These are phyloP conservation scores for Aspergillus kassunensis DNA, from an alignment of 495 filamentous ascomycete species.

Conservation along the genomic window DNA sequence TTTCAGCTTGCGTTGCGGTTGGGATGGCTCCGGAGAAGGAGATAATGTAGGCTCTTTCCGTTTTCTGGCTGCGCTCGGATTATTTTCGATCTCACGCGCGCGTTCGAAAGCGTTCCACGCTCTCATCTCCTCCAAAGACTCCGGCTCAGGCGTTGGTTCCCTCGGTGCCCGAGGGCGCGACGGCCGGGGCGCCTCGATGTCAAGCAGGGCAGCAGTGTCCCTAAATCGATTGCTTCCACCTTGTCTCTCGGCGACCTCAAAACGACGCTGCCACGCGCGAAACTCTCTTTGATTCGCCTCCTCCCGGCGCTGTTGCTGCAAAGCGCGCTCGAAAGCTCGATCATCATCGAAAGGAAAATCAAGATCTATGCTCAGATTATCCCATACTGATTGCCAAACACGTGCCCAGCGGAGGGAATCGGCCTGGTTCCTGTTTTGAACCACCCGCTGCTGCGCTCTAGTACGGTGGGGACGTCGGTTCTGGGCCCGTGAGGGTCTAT, in stretches of 20 bases:
- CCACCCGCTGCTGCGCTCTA: slow-evolving; percentile 43
- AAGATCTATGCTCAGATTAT: slow-evolving; percentile 69
- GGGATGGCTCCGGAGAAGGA: slow-evolving; percentile 55
- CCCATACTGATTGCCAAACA: slow-evolving; percentile 65
- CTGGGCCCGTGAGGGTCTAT: slow-evolving; percentile 27
- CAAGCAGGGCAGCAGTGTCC: slow-evolving; percentile 52
- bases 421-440: slow-evolving; percentile 40
- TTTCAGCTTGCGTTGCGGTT: slow-evolving; percentile 76
- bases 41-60: slow-evolving; percentile 76
- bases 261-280: slow-evolving; percentile 70
- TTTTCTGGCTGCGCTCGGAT: slow-evolving; percentile 56
- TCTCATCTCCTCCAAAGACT: slow-evolving; percentile 72
- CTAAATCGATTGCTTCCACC: slow-evolving; percentile 70
- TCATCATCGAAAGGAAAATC: slow-evolving; percentile 88
- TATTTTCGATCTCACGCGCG: slow-evolving; percentile 63
- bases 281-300: slow-evolving; percentile 63
- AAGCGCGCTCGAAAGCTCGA: slow-evolving; percentile 41
- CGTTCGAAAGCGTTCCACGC: slow-evolving; percentile 90
- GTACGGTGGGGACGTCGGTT: slow-evolving; percentile 47
- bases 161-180: slow-evolving; percentile 43
- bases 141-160: slow-evolving; percentile 51
- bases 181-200: slow-evolving; percentile 43
- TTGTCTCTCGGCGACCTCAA: slow-evolving; percentile 73
- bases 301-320: slow-evolving; percentile 54
- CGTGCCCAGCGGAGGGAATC: slow-evolving; percentile 57